Conservation (phyloP, 78 protist species). For the Dictyostelium capitatum region DNA sequence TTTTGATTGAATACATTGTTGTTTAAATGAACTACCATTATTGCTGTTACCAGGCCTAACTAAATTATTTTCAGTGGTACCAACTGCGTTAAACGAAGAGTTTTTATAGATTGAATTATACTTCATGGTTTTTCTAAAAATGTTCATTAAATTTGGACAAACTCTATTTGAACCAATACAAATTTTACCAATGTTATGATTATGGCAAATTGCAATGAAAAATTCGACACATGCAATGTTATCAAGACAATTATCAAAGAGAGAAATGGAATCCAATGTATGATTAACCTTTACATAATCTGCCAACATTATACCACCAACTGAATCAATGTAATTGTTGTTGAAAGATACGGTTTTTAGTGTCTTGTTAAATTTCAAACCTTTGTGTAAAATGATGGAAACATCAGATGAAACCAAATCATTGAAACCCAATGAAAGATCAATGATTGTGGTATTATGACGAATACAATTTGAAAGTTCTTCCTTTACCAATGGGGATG, state of each 20-base stretch:
- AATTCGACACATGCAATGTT: constrained; percentile 26
- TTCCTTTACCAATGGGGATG: constrained; percentile 21
- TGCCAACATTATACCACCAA: constrained; percentile 63
- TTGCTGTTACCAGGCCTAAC: not conserved
- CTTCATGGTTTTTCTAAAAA: not conserved
- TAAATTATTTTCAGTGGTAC: not conserved
- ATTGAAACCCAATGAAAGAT: constrained; percentile 70
- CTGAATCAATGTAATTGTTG: constrained; percentile 36
- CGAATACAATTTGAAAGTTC: constrained; percentile 21
- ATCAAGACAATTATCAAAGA: constrained; percentile 56
- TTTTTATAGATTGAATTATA: constrained; percentile 7
- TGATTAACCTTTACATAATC: constrained; percentile 13
- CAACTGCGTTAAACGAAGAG: not conserved
- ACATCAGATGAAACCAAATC: constrained; percentile 35
- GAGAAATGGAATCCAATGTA: constrained; percentile 12
- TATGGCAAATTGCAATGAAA: constrained; percentile 20
- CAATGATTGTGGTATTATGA: constrained; percentile 11
- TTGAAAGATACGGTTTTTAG: constrained; percentile 32
- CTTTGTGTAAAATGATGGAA: constrained; percentile 11
- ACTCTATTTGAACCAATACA: constrained; percentile 44
- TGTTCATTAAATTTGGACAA: constrained; percentile 35
- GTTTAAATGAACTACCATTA: not conserved
- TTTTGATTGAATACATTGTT: constrained; percentile 9
- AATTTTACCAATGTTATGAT: constrained; percentile 44
- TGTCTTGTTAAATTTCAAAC: constrained; percentile 57